A percentile compares a stretch with the other conserved stretches of the same genome.
Evolutionary conservation across 768 basidiomycete species (phyloP).

Genomic region (Kwoniella heveanensis): DNA sequence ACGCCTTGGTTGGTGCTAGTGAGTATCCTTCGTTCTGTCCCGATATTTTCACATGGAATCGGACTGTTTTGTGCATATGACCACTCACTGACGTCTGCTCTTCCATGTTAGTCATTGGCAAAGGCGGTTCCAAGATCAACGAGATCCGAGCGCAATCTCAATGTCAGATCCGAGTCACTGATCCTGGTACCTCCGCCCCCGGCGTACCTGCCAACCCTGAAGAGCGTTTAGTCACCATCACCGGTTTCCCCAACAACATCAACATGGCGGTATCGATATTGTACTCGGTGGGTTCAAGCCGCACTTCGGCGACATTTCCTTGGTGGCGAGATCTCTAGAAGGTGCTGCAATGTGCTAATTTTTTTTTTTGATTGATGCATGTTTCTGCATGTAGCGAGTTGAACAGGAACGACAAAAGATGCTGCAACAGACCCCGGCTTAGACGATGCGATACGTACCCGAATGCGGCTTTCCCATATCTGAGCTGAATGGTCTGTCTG

Average conservation of each 20-base stretch:
- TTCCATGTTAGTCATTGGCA: conserved; percentile 73
- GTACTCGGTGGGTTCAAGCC: conserved; percentile 37
- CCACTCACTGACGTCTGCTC: neutral
- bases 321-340: neutral
- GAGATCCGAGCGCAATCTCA: conserved; percentile 94
- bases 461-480: too few relatives aligned
- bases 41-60: too few relatives aligned
- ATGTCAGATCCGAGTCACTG: conserved; percentile 98
- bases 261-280: conserved; percentile 93
- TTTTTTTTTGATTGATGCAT: neutral
- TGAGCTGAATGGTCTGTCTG: too few relatives aligned
- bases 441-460: neutral
- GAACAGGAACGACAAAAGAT: conserved; percentile 26
- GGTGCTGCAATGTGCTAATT: neutral
- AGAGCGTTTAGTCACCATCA: conserved; percentile 92
- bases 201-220: conserved; percentile 59
- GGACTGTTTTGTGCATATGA: neutral
- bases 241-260: conserved; percentile 90
- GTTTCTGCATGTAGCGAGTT: conserved; percentile 7
- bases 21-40: too few relatives aligned
- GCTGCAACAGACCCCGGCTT: neutral
- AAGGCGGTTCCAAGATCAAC: conserved; percentile 97
- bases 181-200: conserved; percentile 85
- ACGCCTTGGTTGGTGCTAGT: conserved; percentile 77
- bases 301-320: too few relatives aligned